Conservation (phyloP, 306 rosid species). For the Cotoneaster glaucophyllus region DNA sequence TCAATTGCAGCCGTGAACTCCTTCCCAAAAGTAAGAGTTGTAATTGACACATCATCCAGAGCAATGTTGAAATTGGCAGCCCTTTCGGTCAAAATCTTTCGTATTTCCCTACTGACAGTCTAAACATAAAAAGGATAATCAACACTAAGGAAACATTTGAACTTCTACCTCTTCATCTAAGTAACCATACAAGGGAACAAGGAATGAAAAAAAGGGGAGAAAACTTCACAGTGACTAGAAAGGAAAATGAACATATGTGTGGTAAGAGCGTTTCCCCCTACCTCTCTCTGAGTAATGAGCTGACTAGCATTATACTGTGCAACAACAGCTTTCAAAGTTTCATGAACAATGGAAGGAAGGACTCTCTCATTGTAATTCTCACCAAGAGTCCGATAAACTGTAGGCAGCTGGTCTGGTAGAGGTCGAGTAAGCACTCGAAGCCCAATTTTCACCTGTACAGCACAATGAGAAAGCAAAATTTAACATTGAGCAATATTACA, state of each 20-base stretch:
- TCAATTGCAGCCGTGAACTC: slow-evolving; percentile 94
- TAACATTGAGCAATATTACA: not conserved
- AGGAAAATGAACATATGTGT: not conserved
- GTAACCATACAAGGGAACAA: not conserved
- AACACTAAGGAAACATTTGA: not conserved
- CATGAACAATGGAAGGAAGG: slow-evolving; percentile 88
- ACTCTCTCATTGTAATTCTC: slow-evolving; percentile 92
- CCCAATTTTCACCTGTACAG: slow-evolving; percentile 75
- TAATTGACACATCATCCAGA: slow-evolving; percentile 92
- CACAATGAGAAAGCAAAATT: not conserved
- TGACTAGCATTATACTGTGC: slow-evolving; percentile 96
- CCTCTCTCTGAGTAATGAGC: slow-evolving; percentile 98
- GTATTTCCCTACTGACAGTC: slow-evolving; percentile 85
- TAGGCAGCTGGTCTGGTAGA: slow-evolving; percentile 57
- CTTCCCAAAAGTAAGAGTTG: slow-evolving; percentile 70
- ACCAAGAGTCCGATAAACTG: slow-evolving; percentile 73
- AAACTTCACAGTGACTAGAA: not conserved
- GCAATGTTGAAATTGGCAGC: slow-evolving; percentile 83
- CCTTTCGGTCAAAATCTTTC: slow-evolving; percentile 72
- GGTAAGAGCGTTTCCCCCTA: not conserved
- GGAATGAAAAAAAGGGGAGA: not conserved
- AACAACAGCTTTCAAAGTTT: slow-evolving; percentile 89
- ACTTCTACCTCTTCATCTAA: not conserved
- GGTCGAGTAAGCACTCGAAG: slow-evolving; percentile 94
- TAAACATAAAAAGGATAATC: slow-evolving; percentile 13